Evolutionary conservation across 495 filamentous ascomycete genomes (phyloP).

Genomic region (Annulohypoxylon moriforme): DNA sequence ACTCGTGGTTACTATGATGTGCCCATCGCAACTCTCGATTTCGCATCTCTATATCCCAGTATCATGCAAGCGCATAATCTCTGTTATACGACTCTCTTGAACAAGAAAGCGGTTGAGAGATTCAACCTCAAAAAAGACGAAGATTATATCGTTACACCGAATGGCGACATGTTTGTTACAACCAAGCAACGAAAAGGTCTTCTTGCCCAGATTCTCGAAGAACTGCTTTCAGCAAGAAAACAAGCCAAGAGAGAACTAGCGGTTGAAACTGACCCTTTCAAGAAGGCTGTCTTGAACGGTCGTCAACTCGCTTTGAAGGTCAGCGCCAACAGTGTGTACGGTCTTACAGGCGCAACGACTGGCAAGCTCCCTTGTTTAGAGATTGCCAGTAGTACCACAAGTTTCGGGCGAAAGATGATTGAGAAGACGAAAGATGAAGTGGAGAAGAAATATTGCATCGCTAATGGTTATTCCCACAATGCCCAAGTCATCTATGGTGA

Average conservation of each 20-base stretch:
- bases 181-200: constrained; percentile 90
- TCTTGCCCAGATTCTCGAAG: constrained; percentile 93
- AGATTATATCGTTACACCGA: constrained; percentile 96
- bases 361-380: constrained; percentile 95
- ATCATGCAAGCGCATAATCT: constrained; percentile 99
- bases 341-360: constrained; percentile 93
- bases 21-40: constrained; percentile 97
- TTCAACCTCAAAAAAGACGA: constrained; percentile 81
- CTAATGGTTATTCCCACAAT: constrained; percentile 93
- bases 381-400: constrained; percentile 96
- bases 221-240: constrained; percentile 88
- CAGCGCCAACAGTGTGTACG: constrained; percentile 98
- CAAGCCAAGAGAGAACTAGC: constrained; percentile 92
- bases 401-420: constrained; percentile 98
- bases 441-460: constrained; percentile 85
- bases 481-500: constrained; percentile 98
- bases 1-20: constrained; percentile 91
- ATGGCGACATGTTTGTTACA: constrained; percentile 93
- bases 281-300: constrained; percentile 97
- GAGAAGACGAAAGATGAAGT: constrained; percentile 95
- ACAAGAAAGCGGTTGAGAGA: constrained; percentile 80
- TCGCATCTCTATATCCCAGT: constrained; percentile 96
- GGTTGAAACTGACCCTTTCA: constrained; percentile 93
- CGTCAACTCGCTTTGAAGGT: constrained; percentile 96
- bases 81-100: constrained; percentile 95